Base-by-base conservation (phyloP, 768 basidiomycete species). In the Mrakia gelida region DNA sequence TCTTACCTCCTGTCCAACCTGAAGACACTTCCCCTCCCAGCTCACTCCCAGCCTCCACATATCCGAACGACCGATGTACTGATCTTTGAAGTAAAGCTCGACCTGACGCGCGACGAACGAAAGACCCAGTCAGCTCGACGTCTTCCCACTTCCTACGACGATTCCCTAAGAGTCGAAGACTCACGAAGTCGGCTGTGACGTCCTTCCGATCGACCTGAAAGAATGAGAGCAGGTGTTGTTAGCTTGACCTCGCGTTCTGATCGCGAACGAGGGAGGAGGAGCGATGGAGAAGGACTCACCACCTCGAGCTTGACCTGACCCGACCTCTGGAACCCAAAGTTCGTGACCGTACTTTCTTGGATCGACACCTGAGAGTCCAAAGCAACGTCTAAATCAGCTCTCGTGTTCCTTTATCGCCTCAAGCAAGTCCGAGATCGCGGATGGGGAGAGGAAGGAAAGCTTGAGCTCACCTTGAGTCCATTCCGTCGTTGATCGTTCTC, bases 11-110 rank as follows among this genome's bases (percentile, higher is more conserved):
- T 98, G 92, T 77, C 92, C 90, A 0, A 89, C 88, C 82, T 94
- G 91, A 30, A 97, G 86, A 82, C 93, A 95, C 81, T 91, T 90
- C 13, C 90, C 91, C 38, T 90, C 90, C 23, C 98, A 87, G 72
- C 91, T 88, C 83, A 92, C 90, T n/a, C 90, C 91, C 11, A 98
- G 87, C 70, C 94, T 87, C 94, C 95, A 98, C 94, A 97, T 96
- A 81, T 98, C 97, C 79, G 92, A 94, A 67, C 97, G 89, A 23
- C 95, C 96, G 23, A 98, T 87, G 83, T 98, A 98, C 82, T 96
- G 94, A 83, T 97, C 95, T 80, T 93, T 92, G 82, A 98, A 98
- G 67, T 90, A 90, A 76, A 98, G 88, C 82, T 98, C 96, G 71
- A 98, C 88, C 82, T 91, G 91, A 79, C 92, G 7, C 15, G 45